phyloP scores from a whole-genome alignment of 2,329 filamentous ascomycete species.

The Pseudogymnoascus sp. region DNA sequence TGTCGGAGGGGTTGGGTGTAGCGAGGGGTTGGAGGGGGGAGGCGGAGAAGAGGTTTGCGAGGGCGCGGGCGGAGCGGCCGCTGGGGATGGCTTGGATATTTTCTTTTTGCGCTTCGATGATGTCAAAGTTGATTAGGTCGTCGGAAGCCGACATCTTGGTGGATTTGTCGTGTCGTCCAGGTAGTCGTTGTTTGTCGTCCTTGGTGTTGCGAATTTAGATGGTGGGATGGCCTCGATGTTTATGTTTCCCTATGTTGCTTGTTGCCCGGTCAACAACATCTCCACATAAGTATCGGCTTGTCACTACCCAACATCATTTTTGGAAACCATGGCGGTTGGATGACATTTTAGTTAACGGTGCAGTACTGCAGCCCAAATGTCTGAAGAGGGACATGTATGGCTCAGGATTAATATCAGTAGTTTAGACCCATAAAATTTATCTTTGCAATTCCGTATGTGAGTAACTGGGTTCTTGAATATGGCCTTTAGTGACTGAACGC shows the following conservation, averaged over 20 bases:
- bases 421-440: background rate
- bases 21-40: slow-evolving; percentile 51
- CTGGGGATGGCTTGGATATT: slow-evolving; percentile 93
- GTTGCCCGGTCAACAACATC: slow-evolving; percentile 8
- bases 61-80: slow-evolving; percentile 80
- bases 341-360: background rate
- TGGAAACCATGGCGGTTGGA: background rate
- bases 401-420: background rate
- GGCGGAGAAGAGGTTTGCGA: slow-evolving; percentile 75
- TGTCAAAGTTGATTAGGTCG: slow-evolving; percentile 69
- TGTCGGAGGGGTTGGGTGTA: slow-evolving; percentile 64
- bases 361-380: background rate
- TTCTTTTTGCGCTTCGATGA: slow-evolving; percentile 95
- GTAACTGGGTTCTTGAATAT: background rate
- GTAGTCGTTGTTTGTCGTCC: slow-evolving; percentile 12
- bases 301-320: background rate
- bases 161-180: slow-evolving; percentile 17
- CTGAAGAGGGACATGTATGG: background rate
- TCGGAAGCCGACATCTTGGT: slow-evolving; percentile 41
- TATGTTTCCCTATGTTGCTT: background rate
- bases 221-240: background rate
- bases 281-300: background rate
- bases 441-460: background rate
- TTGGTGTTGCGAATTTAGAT: slow-evolving; percentile 6
- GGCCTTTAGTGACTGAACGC: too few relatives aligned